Evolutionary conservation across 2,329 filamentous ascomycete species (phyloP).

Genomic region (Dothiorella sarmentorum): DNA sequence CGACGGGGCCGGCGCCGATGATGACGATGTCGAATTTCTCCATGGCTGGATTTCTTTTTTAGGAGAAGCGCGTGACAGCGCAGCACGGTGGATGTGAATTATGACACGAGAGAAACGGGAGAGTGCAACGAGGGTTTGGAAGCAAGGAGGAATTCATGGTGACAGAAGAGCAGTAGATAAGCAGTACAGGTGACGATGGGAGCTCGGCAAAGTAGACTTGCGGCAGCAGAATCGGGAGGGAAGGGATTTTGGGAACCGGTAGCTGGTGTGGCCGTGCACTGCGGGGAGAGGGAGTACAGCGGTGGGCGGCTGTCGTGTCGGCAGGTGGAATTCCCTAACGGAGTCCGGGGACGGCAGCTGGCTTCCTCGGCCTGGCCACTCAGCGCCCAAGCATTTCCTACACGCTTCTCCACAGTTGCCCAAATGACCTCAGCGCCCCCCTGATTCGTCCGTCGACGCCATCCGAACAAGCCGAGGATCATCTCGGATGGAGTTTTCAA

Average conservation of each 20-base stretch:
- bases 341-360: conserved; percentile 13
- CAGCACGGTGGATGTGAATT: background rate
- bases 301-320: background rate
- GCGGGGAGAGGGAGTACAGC: conserved; percentile 5
- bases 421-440: background rate
- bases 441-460: background rate
- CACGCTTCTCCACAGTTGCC: conserved; percentile 4
- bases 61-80: background rate
- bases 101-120: background rate
- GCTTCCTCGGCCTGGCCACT: background rate
- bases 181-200: background rate
- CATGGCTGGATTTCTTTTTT: conserved; percentile 13
- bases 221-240: background rate
- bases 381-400: background rate
- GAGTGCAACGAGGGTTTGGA: background rate
- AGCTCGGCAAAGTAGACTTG: background rate
- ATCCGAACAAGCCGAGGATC: background rate
- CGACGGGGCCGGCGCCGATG: conserved; percentile 83
- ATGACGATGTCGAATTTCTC: conserved; percentile 70
- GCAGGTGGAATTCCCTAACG: background rate
- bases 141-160: background rate
- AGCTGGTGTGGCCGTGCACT: background rate
- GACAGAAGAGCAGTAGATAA: background rate
- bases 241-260: too few relatives aligned
- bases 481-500: too few relatives aligned